These are phyloP conservation scores for Tremellales sp. DNA, from an alignment of 1,284 basidiomycete genomes.

Conservation along the genomic window DNA sequence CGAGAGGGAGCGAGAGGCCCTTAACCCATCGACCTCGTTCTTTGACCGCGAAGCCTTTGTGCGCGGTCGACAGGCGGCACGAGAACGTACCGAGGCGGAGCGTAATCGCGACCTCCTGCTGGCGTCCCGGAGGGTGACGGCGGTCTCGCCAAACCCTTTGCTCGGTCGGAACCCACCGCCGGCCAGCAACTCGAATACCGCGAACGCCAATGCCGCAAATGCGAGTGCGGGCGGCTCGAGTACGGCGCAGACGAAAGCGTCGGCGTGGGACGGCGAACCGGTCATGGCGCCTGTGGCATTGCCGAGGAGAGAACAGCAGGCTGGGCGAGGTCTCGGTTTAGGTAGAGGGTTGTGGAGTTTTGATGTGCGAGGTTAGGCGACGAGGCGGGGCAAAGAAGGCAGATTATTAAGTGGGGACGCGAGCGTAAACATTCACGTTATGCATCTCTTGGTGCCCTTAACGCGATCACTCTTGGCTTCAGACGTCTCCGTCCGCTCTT, in stretches of 20 bases:
- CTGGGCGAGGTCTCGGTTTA: neutral
- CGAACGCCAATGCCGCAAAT: conserved; percentile 3
- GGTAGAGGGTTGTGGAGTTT: conserved; percentile 34
- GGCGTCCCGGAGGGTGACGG: conserved; percentile 26
- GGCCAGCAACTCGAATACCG: neutral
- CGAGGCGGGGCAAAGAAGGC: neutral
- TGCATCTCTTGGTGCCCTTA: no score
- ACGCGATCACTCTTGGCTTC: no score
- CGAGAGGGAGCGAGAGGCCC: conserved; percentile 15
- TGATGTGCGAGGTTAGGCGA: conserved; percentile 20
- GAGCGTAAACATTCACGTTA: no score
- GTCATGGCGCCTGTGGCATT: conserved; percentile 22
- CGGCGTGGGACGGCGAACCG: conserved; percentile 23
- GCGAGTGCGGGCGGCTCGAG: neutral
- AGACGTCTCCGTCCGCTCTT: no score
- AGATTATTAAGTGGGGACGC: no score
- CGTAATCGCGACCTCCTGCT: conserved; percentile 36
- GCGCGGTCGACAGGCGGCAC: conserved; percentile 9
- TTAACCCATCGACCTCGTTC: neutral
- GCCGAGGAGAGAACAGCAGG: conserved; percentile 20
- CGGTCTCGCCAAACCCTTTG: conserved; percentile 23
- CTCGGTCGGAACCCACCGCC: neutral
- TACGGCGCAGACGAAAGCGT: conserved; percentile 1
- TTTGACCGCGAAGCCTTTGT: neutral
- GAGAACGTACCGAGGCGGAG: conserved; percentile 29